phyloP scores from a whole-genome alignment of 257 asterid genomes.

The Jacaranda mimosifolia region DNA sequence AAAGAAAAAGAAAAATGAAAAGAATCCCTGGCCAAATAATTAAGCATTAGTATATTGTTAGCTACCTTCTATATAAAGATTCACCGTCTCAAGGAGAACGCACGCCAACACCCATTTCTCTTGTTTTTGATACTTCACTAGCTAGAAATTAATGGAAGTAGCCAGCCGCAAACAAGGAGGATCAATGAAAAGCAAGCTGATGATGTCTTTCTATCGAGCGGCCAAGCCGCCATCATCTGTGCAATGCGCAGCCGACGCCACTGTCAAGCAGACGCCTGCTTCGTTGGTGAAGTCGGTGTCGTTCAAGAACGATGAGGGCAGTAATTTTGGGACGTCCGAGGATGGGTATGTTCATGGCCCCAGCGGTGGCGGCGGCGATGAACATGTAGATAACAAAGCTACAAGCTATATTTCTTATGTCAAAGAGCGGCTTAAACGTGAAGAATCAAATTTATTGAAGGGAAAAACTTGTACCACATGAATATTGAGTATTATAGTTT shows the following conservation, averaged over 20 bases:
- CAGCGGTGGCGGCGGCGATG: constrained; percentile 54
- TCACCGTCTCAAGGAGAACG: neutral
- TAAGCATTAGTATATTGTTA: no score
- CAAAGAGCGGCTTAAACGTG: constrained; percentile 63
- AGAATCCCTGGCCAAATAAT: no score
- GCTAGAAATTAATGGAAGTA: constrained; percentile 15
- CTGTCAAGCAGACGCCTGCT: constrained; percentile 25
- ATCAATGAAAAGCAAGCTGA: constrained; percentile 59
- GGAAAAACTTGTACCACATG: neutral
- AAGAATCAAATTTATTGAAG: constrained; percentile 48
- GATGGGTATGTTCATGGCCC: constrained; percentile 58
- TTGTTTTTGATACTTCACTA: neutral
- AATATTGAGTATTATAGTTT: neutral
- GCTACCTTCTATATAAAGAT: constrained; percentile 17
- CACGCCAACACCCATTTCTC: neutral
- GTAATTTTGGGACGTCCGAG: constrained; percentile 35
- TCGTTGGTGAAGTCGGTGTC: constrained; percentile 24
- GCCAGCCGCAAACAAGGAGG: constrained; percentile 42
- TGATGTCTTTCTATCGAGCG: constrained; percentile 63
- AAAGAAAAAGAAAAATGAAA: no score
- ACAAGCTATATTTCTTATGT: constrained; percentile 64
- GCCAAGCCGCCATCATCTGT: constrained; percentile 43
- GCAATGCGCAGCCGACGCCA: neutral
- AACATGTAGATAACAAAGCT: constrained; percentile 65
- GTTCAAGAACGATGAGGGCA: constrained; percentile 38